phyloP scores from a whole-genome alignment of 352 stramenopile species.

The Peronospora belbahrii region DNA sequence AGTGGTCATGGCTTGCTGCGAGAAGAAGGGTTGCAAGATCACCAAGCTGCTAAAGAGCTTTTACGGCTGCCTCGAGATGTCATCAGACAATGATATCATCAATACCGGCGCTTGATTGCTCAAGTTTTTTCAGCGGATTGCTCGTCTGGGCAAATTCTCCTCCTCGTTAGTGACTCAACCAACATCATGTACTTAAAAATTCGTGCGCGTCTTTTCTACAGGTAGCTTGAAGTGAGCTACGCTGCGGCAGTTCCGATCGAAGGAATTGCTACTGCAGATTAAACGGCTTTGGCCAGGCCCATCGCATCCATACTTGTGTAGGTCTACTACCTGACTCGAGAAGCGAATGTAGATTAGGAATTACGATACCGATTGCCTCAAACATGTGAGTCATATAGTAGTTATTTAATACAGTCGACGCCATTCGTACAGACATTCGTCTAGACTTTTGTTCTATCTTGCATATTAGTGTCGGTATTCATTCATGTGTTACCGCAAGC shows the following conservation, averaged over 20 bases:
- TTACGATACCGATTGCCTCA: background rate
- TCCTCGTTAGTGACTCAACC: background rate
- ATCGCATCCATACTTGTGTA: slow-evolving; percentile 19
- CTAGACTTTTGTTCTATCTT: background rate
- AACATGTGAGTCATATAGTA: slow-evolving; percentile 14
- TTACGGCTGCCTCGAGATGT: slow-evolving; percentile 53
- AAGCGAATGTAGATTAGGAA: slow-evolving; percentile 20
- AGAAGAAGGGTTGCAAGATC: slow-evolving; percentile 78
- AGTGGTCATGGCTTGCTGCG: slow-evolving; percentile 61
- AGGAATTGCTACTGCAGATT: slow-evolving; percentile 13
- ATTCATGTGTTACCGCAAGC: slow-evolving; percentile 5
- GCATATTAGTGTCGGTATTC: no score
- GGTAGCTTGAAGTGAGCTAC: slow-evolving; percentile 7
- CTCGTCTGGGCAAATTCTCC: background rate
- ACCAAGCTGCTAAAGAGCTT: slow-evolving; percentile 84
- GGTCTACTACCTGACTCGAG: slow-evolving; percentile 7
- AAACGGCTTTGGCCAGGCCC: slow-evolving; percentile 1
- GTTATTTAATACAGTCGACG: slow-evolving; percentile 19
- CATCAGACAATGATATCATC: slow-evolving; percentile 33
- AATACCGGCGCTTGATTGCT: slow-evolving; percentile 17
- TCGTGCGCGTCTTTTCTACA: slow-evolving; percentile 9
- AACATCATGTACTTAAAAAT: slow-evolving; percentile 6
- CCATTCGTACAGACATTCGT: background rate
- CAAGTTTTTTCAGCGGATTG: background rate
- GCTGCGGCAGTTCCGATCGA: slow-evolving; percentile 27